Percentiles rank a stretch among this genome's conserved stretches.
phyloP scores from a whole-genome alignment of 1,139 yeast species.

The Yamadazyma kanchanaburiensis region DNA sequence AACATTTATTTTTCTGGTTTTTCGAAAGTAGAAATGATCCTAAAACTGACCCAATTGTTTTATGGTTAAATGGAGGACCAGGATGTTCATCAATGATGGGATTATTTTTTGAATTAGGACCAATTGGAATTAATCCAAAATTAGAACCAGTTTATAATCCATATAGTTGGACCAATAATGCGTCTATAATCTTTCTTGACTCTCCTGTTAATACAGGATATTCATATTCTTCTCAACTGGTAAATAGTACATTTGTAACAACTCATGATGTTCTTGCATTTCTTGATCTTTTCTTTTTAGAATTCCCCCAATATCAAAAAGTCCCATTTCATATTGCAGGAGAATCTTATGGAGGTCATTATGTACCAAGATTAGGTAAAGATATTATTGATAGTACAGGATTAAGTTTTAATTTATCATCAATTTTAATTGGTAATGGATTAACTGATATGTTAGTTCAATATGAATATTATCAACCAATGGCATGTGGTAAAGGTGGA shows the following conservation, averaged over 20 bases:
- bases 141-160: slow-evolving; percentile 50
- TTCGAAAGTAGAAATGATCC: slow-evolving; percentile 87
- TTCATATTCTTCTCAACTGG: slow-evolving; percentile 51
- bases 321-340: slow-evolving; percentile 82
- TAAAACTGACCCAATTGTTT: slow-evolving; percentile 66
- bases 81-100: slow-evolving; percentile 95
- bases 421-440: slow-evolving; percentile 84
- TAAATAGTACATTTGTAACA: slow-evolving; percentile 31
- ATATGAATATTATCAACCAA: slow-evolving; percentile 62
- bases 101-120: slow-evolving; percentile 88
- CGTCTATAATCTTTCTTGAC: slow-evolving; percentile 80
- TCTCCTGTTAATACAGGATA: slow-evolving; percentile 96
- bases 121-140: slow-evolving; percentile 57
- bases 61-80: slow-evolving; percentile 96
- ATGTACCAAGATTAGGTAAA: slow-evolving; percentile 80
- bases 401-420: slow-evolving; percentile 48
- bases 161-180: slow-evolving; percentile 83
- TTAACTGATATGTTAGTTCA: slow-evolving; percentile 81
- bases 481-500: slow-evolving; percentile 84
- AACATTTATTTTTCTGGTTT: slow-evolving; percentile 79
- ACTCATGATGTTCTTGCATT: slow-evolving; percentile 71
- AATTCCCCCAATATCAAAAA: slow-evolving; percentile 67
- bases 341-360: slow-evolving; percentile 96
- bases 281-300: slow-evolving; percentile 58
- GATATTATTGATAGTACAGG: slow-evolving; percentile 50